Conservation (phyloP, 1,284 basidiomycete genomes). For the Ustilago loliicola region DNA sequence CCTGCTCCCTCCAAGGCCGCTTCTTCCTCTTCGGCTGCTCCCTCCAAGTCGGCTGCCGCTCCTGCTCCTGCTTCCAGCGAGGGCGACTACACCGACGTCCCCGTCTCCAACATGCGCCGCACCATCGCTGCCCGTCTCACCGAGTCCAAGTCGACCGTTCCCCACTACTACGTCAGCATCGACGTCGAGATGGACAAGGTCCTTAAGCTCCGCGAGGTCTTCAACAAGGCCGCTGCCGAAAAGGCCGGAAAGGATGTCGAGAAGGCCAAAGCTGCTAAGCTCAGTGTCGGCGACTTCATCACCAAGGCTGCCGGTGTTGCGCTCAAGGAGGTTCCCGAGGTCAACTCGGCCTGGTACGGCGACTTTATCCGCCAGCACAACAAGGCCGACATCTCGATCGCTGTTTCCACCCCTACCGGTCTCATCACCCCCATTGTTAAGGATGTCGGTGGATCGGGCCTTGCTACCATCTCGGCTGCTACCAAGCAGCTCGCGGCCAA, state of each 20-base stretch:
- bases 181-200: slow-evolving; percentile 98
- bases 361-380: slow-evolving; percentile 97
- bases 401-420: slow-evolving; percentile 94
- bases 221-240: slow-evolving; percentile 78
- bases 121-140: slow-evolving; percentile 90
- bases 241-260: slow-evolving; percentile 72
- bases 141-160: slow-evolving; percentile 91
- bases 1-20: slow-evolving; percentile 35
- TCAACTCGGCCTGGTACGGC: slow-evolving; percentile 96
- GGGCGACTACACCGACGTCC: slow-evolving; percentile 87
- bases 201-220: slow-evolving; percentile 91
- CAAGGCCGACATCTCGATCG: slow-evolving; percentile 95
- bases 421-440: slow-evolving; percentile 98
- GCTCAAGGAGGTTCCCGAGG: slow-evolving; percentile 93
- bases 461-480: slow-evolving; percentile 90
- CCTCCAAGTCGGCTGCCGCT: slow-evolving; percentile 37
- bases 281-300: slow-evolving; percentile 98
- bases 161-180: slow-evolving; percentile 97
- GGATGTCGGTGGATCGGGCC: slow-evolving; percentile 90
- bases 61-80: slow-evolving; percentile 65
- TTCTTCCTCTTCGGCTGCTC: slow-evolving; percentile 37
- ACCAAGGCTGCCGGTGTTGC: slow-evolving; percentile 94
- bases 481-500: slow-evolving; percentile 93
- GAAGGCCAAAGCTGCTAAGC: slow-evolving; percentile 83
- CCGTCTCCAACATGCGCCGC: slow-evolving; percentile 94